A percentile compares a stretch with the other conserved stretches of the same genome.
Evolutionary conservation across 768 basidiomycete species (phyloP).

Genomic region (Podaxis sp.): DNA sequence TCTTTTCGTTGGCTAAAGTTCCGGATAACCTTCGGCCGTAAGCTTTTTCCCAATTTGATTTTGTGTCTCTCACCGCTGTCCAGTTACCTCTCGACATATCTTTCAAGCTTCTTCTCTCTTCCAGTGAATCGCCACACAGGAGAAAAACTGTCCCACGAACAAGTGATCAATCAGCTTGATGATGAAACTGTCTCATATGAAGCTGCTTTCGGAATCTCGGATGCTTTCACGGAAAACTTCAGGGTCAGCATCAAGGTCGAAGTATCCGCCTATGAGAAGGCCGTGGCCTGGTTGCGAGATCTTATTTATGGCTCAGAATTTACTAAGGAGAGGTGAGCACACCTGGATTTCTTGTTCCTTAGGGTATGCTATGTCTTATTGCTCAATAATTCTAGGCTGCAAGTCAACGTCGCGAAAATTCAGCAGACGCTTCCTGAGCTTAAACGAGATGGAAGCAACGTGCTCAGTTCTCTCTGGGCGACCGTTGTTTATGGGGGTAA

Average conservation of each 20-base stretch:
- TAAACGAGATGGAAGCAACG: constrained; percentile 85
- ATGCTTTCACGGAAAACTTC: constrained; percentile 71
- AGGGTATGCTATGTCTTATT: background rate
- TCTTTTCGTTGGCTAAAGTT: constrained; percentile 74
- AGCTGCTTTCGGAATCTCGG: constrained; percentile 60
- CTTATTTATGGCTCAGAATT: constrained; percentile 76
- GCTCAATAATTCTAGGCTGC: constrained; percentile 51
- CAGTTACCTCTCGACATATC: constrained; percentile 78
- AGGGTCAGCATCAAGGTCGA: constrained; percentile 86
- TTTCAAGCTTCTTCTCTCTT: constrained; percentile 84
- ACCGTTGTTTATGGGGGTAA: constrained; percentile 65
- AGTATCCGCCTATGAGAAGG: constrained; percentile 71
- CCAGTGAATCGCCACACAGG: constrained; percentile 76
- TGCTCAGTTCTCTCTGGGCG: constrained; percentile 70
- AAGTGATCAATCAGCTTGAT: constrained; percentile 88
- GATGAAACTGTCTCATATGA: constrained; percentile 90
- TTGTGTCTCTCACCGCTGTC: background rate
- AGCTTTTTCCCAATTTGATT: constrained; percentile 24
- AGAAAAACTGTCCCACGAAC: constrained; percentile 74
- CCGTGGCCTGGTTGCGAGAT: constrained; percentile 85
- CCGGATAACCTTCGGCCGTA: constrained; percentile 78
- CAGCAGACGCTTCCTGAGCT: constrained; percentile 88
- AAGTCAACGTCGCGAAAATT: constrained; percentile 83
- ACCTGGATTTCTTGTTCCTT: background rate
- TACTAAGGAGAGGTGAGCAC: constrained; percentile 68